Conservation (phyloP, 306 rosid species). For the Ziziphus jujuba region DNA sequence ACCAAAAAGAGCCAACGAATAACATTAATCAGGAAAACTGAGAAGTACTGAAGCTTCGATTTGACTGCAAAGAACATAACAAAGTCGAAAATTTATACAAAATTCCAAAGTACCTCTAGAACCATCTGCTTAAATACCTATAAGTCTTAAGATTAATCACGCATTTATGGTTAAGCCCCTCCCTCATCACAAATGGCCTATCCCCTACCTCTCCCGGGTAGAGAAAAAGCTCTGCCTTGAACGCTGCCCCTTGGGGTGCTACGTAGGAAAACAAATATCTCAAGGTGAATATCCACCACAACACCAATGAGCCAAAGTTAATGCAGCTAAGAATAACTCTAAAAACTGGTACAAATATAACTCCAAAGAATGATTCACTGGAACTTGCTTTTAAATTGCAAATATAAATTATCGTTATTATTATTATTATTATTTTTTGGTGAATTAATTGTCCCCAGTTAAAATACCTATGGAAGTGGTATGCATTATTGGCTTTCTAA, state of each 20-base stretch:
- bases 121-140: constrained; percentile 26
- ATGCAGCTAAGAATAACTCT: constrained; percentile 31
- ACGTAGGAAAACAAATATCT: constrained; percentile 73
- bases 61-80: not conserved
- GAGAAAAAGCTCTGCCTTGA: constrained; percentile 72
- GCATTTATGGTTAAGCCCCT: constrained; percentile 47
- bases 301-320: constrained; percentile 42
- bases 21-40: not conserved
- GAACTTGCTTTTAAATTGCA: no score
- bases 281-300: constrained; percentile 53
- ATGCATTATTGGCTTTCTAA: no score
- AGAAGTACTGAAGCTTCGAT: not conserved
- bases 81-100: constrained; percentile 1
- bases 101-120: constrained; percentile 17
- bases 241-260: constrained; percentile 69
- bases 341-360: no score
- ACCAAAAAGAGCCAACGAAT: not conserved
- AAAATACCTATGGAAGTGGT: no score
- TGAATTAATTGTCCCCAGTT: no score
- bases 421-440: no score
- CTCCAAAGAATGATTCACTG: no score
- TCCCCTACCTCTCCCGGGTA: constrained; percentile 81
- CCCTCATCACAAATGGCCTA: constrained; percentile 47
- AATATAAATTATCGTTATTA: no score
- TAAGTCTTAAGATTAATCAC: constrained; percentile 27